phyloP scores from a whole-genome alignment of 2,329 filamentous ascomycete genomes.

The Pseudocercospora vitis region DNA sequence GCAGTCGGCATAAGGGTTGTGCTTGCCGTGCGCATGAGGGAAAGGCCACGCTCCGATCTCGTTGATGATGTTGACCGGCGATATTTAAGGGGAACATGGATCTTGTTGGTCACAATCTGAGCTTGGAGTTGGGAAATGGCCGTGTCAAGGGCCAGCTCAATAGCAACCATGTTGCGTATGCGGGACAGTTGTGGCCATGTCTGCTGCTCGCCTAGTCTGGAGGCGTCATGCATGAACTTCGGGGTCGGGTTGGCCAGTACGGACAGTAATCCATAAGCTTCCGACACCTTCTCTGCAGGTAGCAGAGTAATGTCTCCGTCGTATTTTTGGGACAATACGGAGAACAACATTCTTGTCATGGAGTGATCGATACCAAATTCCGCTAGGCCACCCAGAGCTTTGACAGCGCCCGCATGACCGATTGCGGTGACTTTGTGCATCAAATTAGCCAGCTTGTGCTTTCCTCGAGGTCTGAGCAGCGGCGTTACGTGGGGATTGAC shows the following conservation, averaged over 20 bases:
- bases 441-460: conserved; percentile 57
- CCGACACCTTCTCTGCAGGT: conserved; percentile 66
- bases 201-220: conserved; percentile 75
- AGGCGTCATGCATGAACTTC: conserved; percentile 81
- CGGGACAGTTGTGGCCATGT: conserved; percentile 89
- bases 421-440: conserved; percentile 23
- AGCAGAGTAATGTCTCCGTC: conserved; percentile 94
- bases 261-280: conserved; percentile 65
- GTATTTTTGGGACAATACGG: conserved; percentile 85
- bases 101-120: conserved; percentile 12
- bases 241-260: conserved; percentile 81
- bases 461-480: conserved; percentile 1
- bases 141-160: conserved; percentile 79
- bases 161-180: conserved; percentile 81
- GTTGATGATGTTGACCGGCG: conserved; percentile 21
- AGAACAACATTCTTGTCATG: conserved; percentile 54
- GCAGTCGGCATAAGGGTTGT: conserved; percentile 14
- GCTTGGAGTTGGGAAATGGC: conserved; percentile 52
- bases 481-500: conserved; percentile 87
- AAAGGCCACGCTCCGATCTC: conserved; percentile 23
- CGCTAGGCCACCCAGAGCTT: conserved; percentile 21
- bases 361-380: conserved; percentile 23
- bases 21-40: conserved; percentile 5
- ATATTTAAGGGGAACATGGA: conserved; percentile 5
- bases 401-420: conserved; percentile 18